A percentile compares a stretch with the other conserved stretches of the same genome.
phyloP scores from a whole-genome alignment of 805 yeast genomes.

The Blastobotrys attinorum region DNA sequence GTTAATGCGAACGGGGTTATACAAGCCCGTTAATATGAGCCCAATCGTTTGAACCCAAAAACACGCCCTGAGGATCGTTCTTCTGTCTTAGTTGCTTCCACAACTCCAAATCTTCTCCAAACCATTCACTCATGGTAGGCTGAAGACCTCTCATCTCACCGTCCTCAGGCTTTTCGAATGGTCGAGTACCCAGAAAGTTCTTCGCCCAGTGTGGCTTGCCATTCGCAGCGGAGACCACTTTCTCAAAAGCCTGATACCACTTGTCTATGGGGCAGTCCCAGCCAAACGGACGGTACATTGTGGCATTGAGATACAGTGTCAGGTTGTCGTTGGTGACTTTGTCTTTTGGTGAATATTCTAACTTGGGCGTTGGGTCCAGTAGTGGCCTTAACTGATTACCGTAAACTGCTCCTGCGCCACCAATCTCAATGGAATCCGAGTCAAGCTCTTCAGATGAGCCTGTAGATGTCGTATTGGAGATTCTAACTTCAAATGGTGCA shows the following conservation, averaged over 20 bases:
- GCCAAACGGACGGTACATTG: constrained; percentile 92
- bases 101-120: constrained; percentile 55
- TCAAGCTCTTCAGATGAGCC: constrained; percentile 9
- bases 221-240: constrained; percentile 62
- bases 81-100: constrained; percentile 58
- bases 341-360: constrained; percentile 34
- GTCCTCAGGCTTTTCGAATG: constrained; percentile 37
- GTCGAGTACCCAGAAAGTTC: constrained; percentile 65
- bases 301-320: constrained; percentile 83
- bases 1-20: too few species aligned
- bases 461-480: constrained; percentile 61
- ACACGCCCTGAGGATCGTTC: constrained; percentile 76
- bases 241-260: constrained; percentile 84
- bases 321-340: constrained; percentile 43
- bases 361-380: constrained; percentile 70
- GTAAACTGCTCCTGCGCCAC: constrained; percentile 57
- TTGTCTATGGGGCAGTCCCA: constrained; percentile 56
- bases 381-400: constrained; percentile 81
- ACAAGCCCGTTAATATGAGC: constrained; percentile 60
- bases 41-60: constrained; percentile 59
- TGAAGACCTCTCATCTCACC: constrained; percentile 79
- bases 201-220: constrained; percentile 99
- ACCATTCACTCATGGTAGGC: constrained; percentile 65
- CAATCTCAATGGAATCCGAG: constrained; percentile 8
- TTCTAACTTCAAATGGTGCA: constrained; percentile 91